These are phyloP conservation scores for Staphylotrichum longicolle DNA, from an alignment of 495 filamentous ascomycete species.

Conservation along the genomic window DNA sequence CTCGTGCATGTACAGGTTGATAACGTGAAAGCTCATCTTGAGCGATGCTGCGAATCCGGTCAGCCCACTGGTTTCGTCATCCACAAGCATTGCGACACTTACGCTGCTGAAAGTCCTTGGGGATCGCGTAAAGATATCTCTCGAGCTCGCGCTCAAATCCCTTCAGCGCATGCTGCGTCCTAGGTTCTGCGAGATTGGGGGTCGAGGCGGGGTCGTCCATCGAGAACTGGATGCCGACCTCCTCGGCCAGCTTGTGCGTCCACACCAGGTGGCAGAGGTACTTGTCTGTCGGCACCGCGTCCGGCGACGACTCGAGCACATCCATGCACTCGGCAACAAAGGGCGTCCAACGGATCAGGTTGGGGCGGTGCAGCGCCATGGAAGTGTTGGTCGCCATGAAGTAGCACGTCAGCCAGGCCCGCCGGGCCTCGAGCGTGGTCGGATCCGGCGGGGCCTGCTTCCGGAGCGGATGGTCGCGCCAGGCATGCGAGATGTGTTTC, in stretches of 20 bases:
- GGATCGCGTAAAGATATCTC: constrained; percentile 59
- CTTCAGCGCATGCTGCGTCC: constrained; percentile 70
- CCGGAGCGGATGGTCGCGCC: constrained; percentile 50
- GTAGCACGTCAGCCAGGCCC: constrained; percentile 81
- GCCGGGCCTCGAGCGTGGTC: constrained; percentile 66
- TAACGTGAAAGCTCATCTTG: constrained; percentile 58
- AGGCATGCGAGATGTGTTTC: constrained; percentile 40
- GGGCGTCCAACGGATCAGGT: constrained; percentile 74
- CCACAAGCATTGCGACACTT: constrained; percentile 25
- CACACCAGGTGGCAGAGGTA: constrained; percentile 72
- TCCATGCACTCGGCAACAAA: constrained; percentile 86
- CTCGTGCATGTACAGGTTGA: constrained; percentile 84
- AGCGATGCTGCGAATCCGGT: constrained; percentile 47
- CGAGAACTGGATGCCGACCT: constrained; percentile 69
- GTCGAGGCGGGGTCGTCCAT: constrained; percentile 68
- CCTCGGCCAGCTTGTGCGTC: constrained; percentile 76
- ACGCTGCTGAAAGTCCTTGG: constrained; percentile 48
- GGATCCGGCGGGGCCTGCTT: constrained; percentile 55
- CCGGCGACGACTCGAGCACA: constrained; percentile 66
- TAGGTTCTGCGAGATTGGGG: constrained; percentile 68
- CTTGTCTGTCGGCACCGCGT: constrained; percentile 70
- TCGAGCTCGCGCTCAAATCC: constrained; percentile 74
- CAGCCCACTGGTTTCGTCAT: background rate
- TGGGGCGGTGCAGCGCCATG: constrained; percentile 77
- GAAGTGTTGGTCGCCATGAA: constrained; percentile 69